Conservation (phyloP, 2,329 filamentous ascomycete genomes). For the Tolypocladium ophioglossoides region DNA sequence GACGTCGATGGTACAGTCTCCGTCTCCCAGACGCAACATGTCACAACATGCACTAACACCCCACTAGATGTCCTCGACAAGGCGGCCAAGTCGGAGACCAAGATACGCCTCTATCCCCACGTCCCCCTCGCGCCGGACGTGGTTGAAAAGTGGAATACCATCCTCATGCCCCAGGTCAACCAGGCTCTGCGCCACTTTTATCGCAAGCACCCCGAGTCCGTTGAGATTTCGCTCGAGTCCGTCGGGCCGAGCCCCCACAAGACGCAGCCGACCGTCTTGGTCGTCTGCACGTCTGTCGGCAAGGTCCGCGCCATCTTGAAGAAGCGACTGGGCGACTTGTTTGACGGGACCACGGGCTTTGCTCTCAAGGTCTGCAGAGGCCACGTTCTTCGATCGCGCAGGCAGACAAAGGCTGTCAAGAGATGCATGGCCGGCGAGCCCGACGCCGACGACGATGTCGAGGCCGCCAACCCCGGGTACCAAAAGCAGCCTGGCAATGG, state of each 20-base stretch:
- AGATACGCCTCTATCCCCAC: slow-evolving; percentile 49
- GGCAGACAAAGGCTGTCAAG: slow-evolving; percentile 19
- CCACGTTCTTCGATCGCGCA: slow-evolving; percentile 52
- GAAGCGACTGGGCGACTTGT: slow-evolving; percentile 54
- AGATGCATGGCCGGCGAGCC: slow-evolving; percentile 19
- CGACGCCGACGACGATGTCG: slow-evolving; percentile 24
- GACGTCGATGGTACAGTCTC: slow-evolving; percentile 9
- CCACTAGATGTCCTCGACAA: slow-evolving; percentile 9
- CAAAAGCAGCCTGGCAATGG: slow-evolving; percentile 74
- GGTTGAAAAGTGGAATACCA: slow-evolving; percentile 61
- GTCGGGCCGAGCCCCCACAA: slow-evolving; percentile 58
- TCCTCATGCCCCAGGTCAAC: slow-evolving; percentile 64
- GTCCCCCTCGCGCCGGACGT: slow-evolving; percentile 47
- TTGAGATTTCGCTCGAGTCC: slow-evolving; percentile 67
- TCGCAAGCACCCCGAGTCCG: slow-evolving; percentile 62
- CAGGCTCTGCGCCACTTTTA: slow-evolving; percentile 60
- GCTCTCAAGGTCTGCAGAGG: slow-evolving; percentile 64
- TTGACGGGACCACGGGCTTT: slow-evolving; percentile 51
- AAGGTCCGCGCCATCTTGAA: slow-evolving; percentile 64
- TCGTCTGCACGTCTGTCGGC: slow-evolving; percentile 64
- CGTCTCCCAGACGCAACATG: neutral
- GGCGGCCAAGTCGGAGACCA: slow-evolving; percentile 21
- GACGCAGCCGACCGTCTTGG: slow-evolving; percentile 61
- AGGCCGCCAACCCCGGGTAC: slow-evolving; percentile 59
- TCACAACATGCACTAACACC: slow-evolving; percentile 5